Evolutionary conservation across 306 rosid species (phyloP), one percentile per base, ranked within the genome.

Genomic region (Abrus pulchellus): DNA sequence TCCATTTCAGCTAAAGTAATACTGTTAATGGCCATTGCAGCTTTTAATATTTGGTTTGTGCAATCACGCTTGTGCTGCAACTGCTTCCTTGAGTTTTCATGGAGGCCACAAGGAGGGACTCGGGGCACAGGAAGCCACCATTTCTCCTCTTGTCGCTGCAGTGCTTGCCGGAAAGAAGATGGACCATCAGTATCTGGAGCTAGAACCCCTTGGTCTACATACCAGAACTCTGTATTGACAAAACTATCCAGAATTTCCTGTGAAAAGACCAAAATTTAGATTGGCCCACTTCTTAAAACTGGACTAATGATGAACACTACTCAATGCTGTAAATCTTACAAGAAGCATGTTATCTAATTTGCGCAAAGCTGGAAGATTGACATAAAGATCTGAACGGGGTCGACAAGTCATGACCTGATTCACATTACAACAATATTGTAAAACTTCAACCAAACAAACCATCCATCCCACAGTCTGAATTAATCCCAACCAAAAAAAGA

Each of bases 61-160:
- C 93, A 88, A 76, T 93, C 97, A 0, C 98, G 93, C 83, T 90
- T 96, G 87, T 96, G 93, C 84, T 92, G 97, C 88, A 96, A 49
- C 54, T 93, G 89, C 84, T 88, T 93, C 83, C 97, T 90, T 9
- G 92, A 63, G 70, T 86, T 75, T 45, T 93, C 94, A 5, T 84
- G 82, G 78, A 96, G 97, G 54, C 98, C 99, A 11, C 91, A 89
- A 3, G 97, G 82, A 76, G 99, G 98, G 56, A 92, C 97, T 54
- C 93, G 90, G 4, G 98, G 99, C 5, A 93, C 97, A 6, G 98
- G 98, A 67, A 96, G 92, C 99, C 98, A 96, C 98, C 99, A 93
- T 72, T 93, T 96, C 63, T 90, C 99, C 76, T 96, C 98, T 75
- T 93, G 98, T 10, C 97, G 90, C 79, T 94, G 90, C 60, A 94